Conservation (phyloP, 176 grass and related monocot genomes). For the Miscanthus lutarioriparius region DNA sequence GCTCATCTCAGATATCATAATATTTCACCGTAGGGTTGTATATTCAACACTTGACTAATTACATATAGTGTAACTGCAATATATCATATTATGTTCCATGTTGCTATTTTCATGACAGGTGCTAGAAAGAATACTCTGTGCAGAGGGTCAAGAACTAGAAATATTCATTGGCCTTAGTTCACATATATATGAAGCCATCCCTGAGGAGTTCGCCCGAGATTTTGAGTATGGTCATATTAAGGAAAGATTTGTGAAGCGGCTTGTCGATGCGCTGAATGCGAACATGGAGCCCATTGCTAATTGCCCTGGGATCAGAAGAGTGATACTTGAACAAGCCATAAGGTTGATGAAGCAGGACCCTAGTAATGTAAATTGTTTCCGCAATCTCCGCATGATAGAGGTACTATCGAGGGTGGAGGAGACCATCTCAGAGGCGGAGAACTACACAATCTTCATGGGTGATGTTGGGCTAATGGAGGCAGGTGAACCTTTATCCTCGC, state of each 20-base stretch:
- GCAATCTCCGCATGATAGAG: background rate
- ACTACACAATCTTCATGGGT: background rate
- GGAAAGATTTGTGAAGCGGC: background rate
- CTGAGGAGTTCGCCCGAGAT: background rate
- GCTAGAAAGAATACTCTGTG: background rate
- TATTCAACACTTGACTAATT: background rate
- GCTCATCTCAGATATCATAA: background rate
- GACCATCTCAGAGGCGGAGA: slow-evolving; percentile 8
- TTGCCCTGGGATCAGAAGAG: background rate
- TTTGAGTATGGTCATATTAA: background rate
- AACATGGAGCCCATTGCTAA: background rate
- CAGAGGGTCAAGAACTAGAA: background rate
- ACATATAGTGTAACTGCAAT: too few species aligned
- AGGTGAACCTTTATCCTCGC: background rate
- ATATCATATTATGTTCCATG: too few species aligned
- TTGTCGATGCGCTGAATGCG: background rate
- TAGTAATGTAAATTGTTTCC: background rate
- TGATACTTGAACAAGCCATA: background rate
- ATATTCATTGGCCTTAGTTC: background rate
- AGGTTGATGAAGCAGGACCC: background rate
- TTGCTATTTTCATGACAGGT: background rate
- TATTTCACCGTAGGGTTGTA: background rate
- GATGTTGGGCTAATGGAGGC: slow-evolving; percentile 12
- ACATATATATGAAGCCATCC: background rate
- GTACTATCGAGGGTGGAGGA: background rate